Evolutionary conservation across 768 basidiomycete species (phyloP), one percentile per base, ranked within the genome.

Genomic region (Pisolithus tinctorius): DNA sequence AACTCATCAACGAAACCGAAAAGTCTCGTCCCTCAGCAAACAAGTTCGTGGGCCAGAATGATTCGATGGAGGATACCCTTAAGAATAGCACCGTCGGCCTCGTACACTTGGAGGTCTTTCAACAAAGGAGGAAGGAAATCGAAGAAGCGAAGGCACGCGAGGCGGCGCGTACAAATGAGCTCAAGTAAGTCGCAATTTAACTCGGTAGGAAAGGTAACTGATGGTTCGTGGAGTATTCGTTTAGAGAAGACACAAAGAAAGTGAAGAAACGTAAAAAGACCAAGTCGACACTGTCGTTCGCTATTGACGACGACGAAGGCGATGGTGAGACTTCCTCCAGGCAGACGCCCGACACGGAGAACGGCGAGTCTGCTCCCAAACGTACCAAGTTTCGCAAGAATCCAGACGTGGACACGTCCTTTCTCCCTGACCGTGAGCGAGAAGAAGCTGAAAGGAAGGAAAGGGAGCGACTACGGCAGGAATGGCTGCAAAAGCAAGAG

Each of bases 361-460:
- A 62, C 44, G 74, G 74, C 13, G 77, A 69, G 47, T 82, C 76
- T 16, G 73, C 75, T 2, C 58, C 73, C 4, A 94, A 94, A 67
- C 81, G 84, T 40, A 71, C 80, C 52, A 93, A 88, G 67, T 80
- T 94, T 39, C 83, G 86, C 66, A 98, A 99, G 74, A 97, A 98
- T 59, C 96, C 96, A 1, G 76, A 86, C 41, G 96, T 98, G 29
- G 96, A 98, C 63, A 99, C 96, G 0, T 97, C 94, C 1, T 99
- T 99, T 72, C 77, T 99, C 7, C 96, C 96, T 1, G 96, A 99
- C 67, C 82, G 96, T n/a, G 93, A 94, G 23, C 86, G 96, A 10
- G 96, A 99, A 63, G 93, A 94, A 64, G 80, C 82, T 7, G 96
- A 99, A 67, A 81, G 94, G 14, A 79, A 79, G 53, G 86, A 93